Conservation (phyloP, 257 asterid species). For the Nicotiana otophora region DNA sequence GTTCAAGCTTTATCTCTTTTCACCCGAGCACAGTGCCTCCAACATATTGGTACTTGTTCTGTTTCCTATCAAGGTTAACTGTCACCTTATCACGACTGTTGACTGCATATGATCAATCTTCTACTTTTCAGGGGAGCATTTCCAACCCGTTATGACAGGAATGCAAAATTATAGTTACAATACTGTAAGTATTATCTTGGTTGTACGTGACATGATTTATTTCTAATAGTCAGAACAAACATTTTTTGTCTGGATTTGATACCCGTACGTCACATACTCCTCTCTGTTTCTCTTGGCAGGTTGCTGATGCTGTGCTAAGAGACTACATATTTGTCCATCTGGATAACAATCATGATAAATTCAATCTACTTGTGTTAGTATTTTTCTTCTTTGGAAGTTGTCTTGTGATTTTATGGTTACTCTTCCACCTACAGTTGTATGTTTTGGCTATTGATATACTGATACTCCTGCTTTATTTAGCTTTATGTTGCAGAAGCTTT, state of each 20-base stretch:
- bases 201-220: background rate
- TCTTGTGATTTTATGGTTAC: constrained; percentile 5
- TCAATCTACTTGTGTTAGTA: constrained; percentile 85
- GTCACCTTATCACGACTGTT: constrained; percentile 6
- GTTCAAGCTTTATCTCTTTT: constrained; percentile 59
- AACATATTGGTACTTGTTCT: constrained; percentile 64
- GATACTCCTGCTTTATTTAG: constrained; percentile 34
- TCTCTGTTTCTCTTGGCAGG: constrained; percentile 38
- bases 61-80: constrained; percentile 6
- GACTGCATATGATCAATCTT: constrained; percentile 17
- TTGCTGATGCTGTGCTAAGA: constrained; percentile 67
- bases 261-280: background rate
- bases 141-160: constrained; percentile 69
- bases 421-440: background rate
- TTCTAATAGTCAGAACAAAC: background rate
- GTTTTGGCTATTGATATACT: constrained; percentile 11
- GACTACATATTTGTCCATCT: constrained; percentile 90
- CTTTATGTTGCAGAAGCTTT: constrained; percentile 96
- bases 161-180: constrained; percentile 51
- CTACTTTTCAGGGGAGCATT: constrained; percentile 71
- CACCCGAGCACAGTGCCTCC: constrained; percentile 72
- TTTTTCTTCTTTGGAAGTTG: constrained; percentile 4
- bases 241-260: background rate
- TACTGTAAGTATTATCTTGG: constrained; percentile 47
- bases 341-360: constrained; percentile 81